Evolutionary conservation across 2,329 filamentous ascomycete species (phyloP), one percentile per base, ranked within the genome.

Genomic region (Penicillium polonicum): DNA sequence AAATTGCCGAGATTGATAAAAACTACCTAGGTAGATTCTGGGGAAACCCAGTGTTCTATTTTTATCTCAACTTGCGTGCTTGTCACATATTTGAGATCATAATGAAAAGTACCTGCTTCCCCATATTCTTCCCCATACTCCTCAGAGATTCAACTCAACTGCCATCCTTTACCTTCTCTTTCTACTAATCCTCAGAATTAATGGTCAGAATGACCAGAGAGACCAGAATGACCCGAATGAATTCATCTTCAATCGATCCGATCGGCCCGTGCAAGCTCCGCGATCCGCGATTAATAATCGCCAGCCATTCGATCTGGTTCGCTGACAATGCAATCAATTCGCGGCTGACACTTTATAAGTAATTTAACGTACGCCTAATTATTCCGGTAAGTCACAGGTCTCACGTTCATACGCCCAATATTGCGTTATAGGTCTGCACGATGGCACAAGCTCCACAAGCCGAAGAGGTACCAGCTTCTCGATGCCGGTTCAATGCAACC

Each of bases 201-300:
- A 36, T 19, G 17, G 10, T 15, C 5, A 33, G 5, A 33, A 33
- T 33, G 31, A 33, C 13, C 10, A 33, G 5, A 33, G 15, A 15
- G 31, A 33, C 13, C 10, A 31, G 2, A 13, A 31, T 33, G 31
- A 5, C 31, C 31, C 5, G 12, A 5, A 13, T 36, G 8, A 36
- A n/a, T 29, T 23, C 5, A 23, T 42, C 41, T 25, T 39, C 42
- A 27, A 29, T 38, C 17, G 7, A 29, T 36, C 54, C 52, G 35
- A 48, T 53, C 44, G 35, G 36, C 41, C 54, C 55, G 52, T 38
- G 5, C 31, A 44, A 44, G 12, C 35, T 45, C 55, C 50, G 48
- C 13, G 27, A 27, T 49, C 42, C 51, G 45, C 44, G 64, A 65
- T 66, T 66, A 65, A 52, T 65, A 66, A 66, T 63, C 57, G 6